Evolutionary conservation across 148 eudicot genomes (phyloP).

Genomic region (Fagopyrum homotropicum): DNA sequence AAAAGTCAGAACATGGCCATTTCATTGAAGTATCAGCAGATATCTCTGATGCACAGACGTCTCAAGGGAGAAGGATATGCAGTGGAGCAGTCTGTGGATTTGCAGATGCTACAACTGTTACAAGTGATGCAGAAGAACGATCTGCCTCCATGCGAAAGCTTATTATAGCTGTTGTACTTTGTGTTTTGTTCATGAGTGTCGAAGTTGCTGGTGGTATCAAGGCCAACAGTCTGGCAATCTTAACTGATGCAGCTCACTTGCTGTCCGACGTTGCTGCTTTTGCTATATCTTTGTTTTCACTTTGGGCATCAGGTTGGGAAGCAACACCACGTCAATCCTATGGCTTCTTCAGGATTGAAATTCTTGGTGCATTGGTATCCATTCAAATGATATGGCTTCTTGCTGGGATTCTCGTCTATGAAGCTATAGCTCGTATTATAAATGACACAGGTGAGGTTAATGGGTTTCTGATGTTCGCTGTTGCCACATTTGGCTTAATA

Average conservation of each 20-base stretch:
- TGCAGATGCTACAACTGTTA: conserved; percentile 34
- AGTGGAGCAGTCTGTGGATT: conserved; percentile 52
- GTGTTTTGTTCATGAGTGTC: conserved; percentile 46
- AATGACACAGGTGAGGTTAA: conserved; percentile 45
- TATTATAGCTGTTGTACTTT: conserved; percentile 38
- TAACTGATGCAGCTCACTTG: conserved; percentile 58
- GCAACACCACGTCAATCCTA: conserved; percentile 57
- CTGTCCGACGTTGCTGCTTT: conserved; percentile 62
- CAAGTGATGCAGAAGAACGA: conserved; percentile 44
- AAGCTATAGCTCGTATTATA: conserved; percentile 49
- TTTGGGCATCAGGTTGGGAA: conserved; percentile 71
- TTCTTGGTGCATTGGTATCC: conserved; percentile 51
- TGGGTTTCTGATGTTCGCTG: conserved; percentile 50
- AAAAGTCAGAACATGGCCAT: conserved; percentile 20
- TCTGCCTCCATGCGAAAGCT: conserved; percentile 51
- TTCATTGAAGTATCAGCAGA: conserved; percentile 36
- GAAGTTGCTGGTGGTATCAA: conserved; percentile 58
- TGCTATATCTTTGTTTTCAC: conserved; percentile 53
- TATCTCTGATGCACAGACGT: conserved; percentile 15
- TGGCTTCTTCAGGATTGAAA: conserved; percentile 58
- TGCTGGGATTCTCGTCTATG: conserved; percentile 54
- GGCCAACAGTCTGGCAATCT: conserved; percentile 56
- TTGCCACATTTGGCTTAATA: conserved; percentile 50
- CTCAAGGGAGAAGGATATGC: conserved; percentile 28
- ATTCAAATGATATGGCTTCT: conserved; percentile 68